Base-by-base conservation (phyloP, 768 basidiomycete species). In the Tylopilus balloui region DNA sequence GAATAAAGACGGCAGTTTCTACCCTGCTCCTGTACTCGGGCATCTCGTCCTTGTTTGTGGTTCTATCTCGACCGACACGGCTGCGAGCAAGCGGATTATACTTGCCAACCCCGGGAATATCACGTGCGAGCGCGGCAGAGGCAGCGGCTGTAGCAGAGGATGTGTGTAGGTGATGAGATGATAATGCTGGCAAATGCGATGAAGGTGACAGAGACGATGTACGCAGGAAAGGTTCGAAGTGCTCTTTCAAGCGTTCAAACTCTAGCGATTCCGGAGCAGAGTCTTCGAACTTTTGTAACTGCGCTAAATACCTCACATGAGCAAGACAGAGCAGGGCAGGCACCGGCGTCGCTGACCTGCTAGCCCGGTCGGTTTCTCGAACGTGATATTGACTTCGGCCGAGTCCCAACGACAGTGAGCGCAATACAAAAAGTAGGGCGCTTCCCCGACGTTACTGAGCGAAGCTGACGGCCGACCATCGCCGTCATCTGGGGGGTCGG, bases 371-470 rank as follows among this genome's bases (percentile, higher is more conserved):
- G 94, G 90, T 64, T 98, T 99, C 62, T 97, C 94, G 58, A 98
- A 98, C 11, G 83, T 88, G 61, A 94, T 89, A 0, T 88, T 91
- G 1, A 93, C 83, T 65, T 92, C 84, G 2, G 84, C 82, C 50
- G 93, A 96, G 64, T 93, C 90, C 95, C 96, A 99, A 63, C 89
- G 77, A 59, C 96, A 99, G 64, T 86, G 83, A 54, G 88, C 86
- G 69, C 96, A 99, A 61, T 86, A 86, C 2, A 99, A 75, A 61
- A 91, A 83, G 72, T 92, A 98, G 1, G 92, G 92, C 0, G 92
- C 83, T 60, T 92, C 90, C 36, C 89, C 89, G 23, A 86, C 73
- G 19, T 79, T 71, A 45, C 73, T 81, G 25, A 80, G 68, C 10
- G 79, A 71, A 17, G 78, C 64, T n/a, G 78, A 58, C 40, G 78